Percentiles rank a stretch among this genome's conserved stretches.
These are phyloP conservation scores for Neofusicoccum sp. DNA, from an alignment of 2,329 filamentous ascomycete genomes.

Conservation along the genomic window DNA sequence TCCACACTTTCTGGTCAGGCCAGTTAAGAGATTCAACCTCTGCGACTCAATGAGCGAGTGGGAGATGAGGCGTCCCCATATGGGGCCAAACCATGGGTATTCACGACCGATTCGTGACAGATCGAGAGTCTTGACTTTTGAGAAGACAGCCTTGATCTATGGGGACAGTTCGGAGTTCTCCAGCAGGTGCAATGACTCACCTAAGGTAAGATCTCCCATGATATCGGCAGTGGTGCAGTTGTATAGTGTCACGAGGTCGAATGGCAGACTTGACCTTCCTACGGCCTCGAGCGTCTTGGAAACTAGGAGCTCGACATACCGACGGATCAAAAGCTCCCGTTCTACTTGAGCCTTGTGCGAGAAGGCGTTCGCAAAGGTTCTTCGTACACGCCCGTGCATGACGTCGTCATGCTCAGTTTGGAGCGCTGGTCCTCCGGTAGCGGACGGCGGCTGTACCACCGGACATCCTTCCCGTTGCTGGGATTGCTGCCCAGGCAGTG, in stretches of 20 bases:
- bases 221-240: slow-evolving; percentile 39
- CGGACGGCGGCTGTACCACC: slow-evolving; percentile 29
- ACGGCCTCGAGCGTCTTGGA: slow-evolving; percentile 31
- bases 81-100: not conserved
- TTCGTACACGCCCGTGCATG: slow-evolving; percentile 44
- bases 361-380: slow-evolving; percentile 45
- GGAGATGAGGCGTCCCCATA: not conserved
- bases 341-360: slow-evolving; percentile 41
- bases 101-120: not conserved
- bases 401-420: slow-evolving; percentile 38
- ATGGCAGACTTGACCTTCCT: not conserved
- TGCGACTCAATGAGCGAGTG: not conserved
- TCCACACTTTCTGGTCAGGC: slow-evolving; percentile 32
- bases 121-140: slow-evolving; percentile 25
- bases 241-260: slow-evolving; percentile 26
- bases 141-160: slow-evolving; percentile 37
- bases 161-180: slow-evolving; percentile 29
- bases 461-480: slow-evolving; percentile 32
- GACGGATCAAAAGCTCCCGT: slow-evolving; percentile 43
- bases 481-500: slow-evolving; percentile 30
- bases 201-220: slow-evolving; percentile 37
- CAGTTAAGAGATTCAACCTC: slow-evolving; percentile 41
- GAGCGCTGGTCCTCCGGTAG: slow-evolving; percentile 39
- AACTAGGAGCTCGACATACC: slow-evolving; percentile 46
- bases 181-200: slow-evolving; percentile 35